Base-by-base conservation (phyloP, 2,329 filamentous ascomycete genomes). In the Fusarium nodosum region DNA sequence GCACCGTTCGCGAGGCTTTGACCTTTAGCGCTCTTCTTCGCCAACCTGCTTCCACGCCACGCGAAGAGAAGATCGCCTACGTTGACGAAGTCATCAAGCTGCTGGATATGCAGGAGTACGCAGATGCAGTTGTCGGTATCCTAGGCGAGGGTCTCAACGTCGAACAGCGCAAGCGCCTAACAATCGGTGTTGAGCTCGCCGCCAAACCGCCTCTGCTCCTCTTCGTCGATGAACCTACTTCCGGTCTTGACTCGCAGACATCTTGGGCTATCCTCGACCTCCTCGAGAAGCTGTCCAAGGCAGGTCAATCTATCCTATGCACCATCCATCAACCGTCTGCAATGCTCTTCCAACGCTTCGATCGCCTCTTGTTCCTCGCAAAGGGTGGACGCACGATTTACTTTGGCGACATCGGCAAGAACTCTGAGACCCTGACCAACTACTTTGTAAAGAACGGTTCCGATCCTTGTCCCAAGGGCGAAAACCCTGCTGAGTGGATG, bases 201-300 rank as follows among this genome's bases (percentile, higher is more conserved):
- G 80, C 82, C 1, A 82, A 81, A 52, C 82, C 82, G 0, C 79
- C 78, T 26, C 79, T 87, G 15, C 76, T 86, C 0, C 80, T 87
- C 15, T 87, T 87, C 66, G 76, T 87, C 8, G 86, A 87, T 34
- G 85, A 87, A 66, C 86, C 85, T 52, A 81, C 86, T 68, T 71
- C 83, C 16, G 87, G 87, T 63, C 82, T 90, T 15, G 87, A 89
- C 73, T 82, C 80, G 3, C 83, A 88, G 82, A 88, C 86, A 34
- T 89, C 90, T 9, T 93, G 90, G 82, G 90, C 91, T 74, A 92
- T 93, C 60, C 86, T 91, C 20, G 87, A 89, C 28, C 90, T 93
- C 77, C 80, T 93, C 12, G 87, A 88, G 56, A 93, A 92, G 69
- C 82, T 91, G 2, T 83, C 87, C 5, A 78, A 84, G 56, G 79